These are phyloP conservation scores for Licmophora abbreviata DNA, from an alignment of 108 stramenopile genomes.

Conservation along the genomic window DNA sequence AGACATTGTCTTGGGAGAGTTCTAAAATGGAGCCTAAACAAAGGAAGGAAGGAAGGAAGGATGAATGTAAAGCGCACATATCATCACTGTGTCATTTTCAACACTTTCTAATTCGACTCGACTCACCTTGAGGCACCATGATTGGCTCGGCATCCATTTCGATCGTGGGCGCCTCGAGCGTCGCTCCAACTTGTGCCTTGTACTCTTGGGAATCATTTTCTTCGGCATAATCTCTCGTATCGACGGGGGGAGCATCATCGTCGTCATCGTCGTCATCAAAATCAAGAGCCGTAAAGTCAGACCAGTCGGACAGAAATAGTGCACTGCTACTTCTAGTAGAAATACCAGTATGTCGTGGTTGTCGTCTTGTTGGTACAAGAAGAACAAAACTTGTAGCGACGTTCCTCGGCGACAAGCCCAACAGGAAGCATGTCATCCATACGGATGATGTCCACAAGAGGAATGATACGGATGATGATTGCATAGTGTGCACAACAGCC, in stretches of 20 bases:
- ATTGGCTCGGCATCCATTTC: constrained; percentile 43
- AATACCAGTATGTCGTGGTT: no score
- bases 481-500: no score
- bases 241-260: constrained; percentile 8
- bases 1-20: constrained; percentile 58
- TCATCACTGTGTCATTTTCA: neutral
- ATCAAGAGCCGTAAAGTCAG: constrained; percentile 29
- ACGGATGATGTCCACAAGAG: no score
- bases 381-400: no score
- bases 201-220: constrained; percentile 69
- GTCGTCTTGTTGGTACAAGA: no score
- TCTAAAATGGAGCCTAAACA: constrained; percentile 45
- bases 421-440: no score
- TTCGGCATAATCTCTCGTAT: constrained; percentile 44
- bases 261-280: constrained; percentile 58
- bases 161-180: constrained; percentile 41
- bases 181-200: constrained; percentile 59
- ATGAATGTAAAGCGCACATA: neutral
- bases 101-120: neutral
- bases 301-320: constrained; percentile 27
- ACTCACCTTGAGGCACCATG: constrained; percentile 38
- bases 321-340: no score
- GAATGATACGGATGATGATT: no score
- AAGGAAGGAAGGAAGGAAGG: constrained; percentile 3
- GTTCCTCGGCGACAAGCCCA: no score